Evolutionary conservation across 176 grass and related monocot genomes (phyloP), one percentile per base, ranked within the genome.

Genomic region (Raddia distichophylla): DNA sequence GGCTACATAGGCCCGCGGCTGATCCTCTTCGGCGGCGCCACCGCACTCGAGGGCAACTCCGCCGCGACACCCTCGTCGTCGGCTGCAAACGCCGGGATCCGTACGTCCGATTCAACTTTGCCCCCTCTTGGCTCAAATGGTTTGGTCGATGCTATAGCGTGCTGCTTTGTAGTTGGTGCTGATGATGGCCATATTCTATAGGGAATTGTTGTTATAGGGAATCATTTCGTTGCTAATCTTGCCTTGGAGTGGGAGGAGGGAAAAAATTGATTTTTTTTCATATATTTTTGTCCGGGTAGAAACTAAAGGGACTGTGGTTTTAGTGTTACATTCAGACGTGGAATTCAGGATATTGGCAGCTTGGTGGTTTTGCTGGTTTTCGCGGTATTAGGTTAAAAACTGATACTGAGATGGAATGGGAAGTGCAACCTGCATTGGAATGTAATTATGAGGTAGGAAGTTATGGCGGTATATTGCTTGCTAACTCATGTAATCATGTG

Each of bases 11-110:
- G 93, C 57, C 89, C 85, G 48, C 85, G 91, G 7, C 68, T 99
- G 9, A 90, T 99, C 53, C 89, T 99, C 33, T 99, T 95, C 8
- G 96, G 93, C 3, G 96, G 96, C 1, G 96, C 96, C 56, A 99
- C 96, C 18, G 93, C 96, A 15, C 93, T 99, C 2, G 96, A 99
- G 87, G 93, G 93, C 48, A 93, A 87, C 62, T 91, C 91, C 0
- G 86, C 95, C 5, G 79, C 89, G 10, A 84, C 96, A 6, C 86
- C 91, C 55, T 95, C 96, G 5, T 63, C 93, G 0, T 63, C 93
- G 0, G 87, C 91, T 7, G 96, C 88, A 60, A 84, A 79, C 76
- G 93, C 93, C 14, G 96, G 96, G 77, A 91, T 99, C 48, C 96
- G 96, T 99, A 99, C 3, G 87, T 64, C 10, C 60, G 14, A 9